These are phyloP conservation scores for Botryosphaeria dothidea DNA, from an alignment of 2,329 filamentous ascomycete genomes.

Conservation along the genomic window DNA sequence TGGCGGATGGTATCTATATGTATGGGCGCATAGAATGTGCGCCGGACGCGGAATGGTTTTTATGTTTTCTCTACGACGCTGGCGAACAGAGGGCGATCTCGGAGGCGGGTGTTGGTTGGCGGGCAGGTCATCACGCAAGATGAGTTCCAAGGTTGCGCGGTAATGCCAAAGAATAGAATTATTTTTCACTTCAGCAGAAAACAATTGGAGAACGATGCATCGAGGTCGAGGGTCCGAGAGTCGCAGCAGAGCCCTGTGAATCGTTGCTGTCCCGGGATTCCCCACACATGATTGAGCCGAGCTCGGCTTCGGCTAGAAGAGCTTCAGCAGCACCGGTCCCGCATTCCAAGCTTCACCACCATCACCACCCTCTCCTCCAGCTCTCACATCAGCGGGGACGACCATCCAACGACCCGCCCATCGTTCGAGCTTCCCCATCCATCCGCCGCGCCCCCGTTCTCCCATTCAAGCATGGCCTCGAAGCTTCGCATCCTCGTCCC, in stretches of 20 bases:
- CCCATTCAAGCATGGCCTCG: slow-evolving; percentile 29
- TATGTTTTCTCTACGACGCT: neutral
- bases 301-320: slow-evolving; percentile 19
- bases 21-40: neutral
- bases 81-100: neutral
- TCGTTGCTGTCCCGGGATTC: slow-evolving; percentile 1
- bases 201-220: too few species aligned
- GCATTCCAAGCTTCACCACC: slow-evolving; percentile 7
- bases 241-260: slow-evolving; percentile 8
- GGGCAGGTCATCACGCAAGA: neutral
- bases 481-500: slow-evolving; percentile 57
- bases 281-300: slow-evolving; percentile 12
- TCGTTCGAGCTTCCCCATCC: neutral
- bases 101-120: neutral
- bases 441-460: neutral
- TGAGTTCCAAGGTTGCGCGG: neutral
- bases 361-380: neutral
- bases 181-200: neutral
- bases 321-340: slow-evolving; percentile 15
- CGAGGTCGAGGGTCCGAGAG: neutral
- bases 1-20: neutral
- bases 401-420: neutral
- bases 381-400: neutral
- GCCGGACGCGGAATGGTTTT: neutral
- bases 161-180: neutral